Percentiles rank a stretch among this genome's conserved stretches.
Conservation (phyloP, 768 basidiomycete species). For the Rhizopogon vinicolor region DNA sequence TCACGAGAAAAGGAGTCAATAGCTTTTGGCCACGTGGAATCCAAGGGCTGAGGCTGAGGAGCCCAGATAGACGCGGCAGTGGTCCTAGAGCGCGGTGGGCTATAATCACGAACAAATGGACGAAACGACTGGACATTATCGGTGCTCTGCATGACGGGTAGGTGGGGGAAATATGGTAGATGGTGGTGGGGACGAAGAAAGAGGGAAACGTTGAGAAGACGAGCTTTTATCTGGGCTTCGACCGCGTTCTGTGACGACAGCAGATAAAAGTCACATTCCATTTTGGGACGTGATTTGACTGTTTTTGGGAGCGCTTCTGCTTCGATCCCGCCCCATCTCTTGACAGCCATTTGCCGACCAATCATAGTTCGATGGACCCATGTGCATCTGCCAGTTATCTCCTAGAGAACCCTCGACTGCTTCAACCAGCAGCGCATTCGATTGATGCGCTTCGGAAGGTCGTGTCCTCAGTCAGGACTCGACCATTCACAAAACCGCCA, state of each 20-base stretch:
- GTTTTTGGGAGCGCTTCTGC: constrained; percentile 26
- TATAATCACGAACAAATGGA: constrained; percentile 35
- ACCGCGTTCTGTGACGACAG: constrained; percentile 28
- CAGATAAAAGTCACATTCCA: constrained; percentile 25
- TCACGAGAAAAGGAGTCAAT: constrained; percentile 57
- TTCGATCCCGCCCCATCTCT: constrained; percentile 15
- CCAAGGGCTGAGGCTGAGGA: constrained; percentile 68
- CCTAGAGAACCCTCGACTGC: not conserved
- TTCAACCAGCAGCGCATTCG: too few relatives aligned
- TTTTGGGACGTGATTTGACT: constrained; percentile 26
- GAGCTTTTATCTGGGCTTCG: constrained; percentile 31
- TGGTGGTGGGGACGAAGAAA: constrained; percentile 39
- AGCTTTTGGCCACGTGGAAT: constrained; percentile 63
- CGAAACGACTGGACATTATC: constrained; percentile 20
- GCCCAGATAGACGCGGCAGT: constrained; percentile 72
- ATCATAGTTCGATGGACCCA: constrained; percentile 13
- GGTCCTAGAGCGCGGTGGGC: constrained; percentile 37
- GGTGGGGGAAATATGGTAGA: constrained; percentile 24
- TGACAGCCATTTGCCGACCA: constrained; percentile 21
- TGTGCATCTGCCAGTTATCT: not conserved
- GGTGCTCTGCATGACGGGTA: constrained; percentile 23
- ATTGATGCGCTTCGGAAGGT: not conserved
- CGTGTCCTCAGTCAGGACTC: not conserved
- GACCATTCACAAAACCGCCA: not conserved
- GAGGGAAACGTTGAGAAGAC: constrained; percentile 23